Evolutionary conservation across 2,329 filamentous ascomycete species (phyloP), one percentile per base, ranked within the genome.

Genomic region (Balansia obtecta): DNA sequence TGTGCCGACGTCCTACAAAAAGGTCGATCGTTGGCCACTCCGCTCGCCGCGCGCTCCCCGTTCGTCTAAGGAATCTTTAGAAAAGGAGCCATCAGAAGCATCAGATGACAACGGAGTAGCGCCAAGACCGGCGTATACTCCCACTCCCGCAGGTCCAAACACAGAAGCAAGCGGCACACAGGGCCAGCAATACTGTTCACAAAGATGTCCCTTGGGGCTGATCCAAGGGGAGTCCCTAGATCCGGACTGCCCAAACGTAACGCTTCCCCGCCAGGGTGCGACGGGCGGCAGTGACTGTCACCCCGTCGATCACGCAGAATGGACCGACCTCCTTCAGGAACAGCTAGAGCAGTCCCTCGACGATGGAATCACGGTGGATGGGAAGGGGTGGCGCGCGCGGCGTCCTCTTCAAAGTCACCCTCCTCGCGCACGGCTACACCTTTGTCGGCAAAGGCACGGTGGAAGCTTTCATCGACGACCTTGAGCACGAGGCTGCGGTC

Each of bases 401-500:
- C 15, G 66, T 27, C 4, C 56, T 73, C 6, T 74, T 75, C 54
- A 58, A 63, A 49, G 56, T 74, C 4, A 68, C 64, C 9, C 60
- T 74, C 39, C 55, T 66, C 22, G 58, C 52, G 2, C 65, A 72
- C 53, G 64, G 68, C 52, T 74, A 74, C 58, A 71, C 64, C 2
- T 67, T 74, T 44, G 58, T 68, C 30, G 58, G 63, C 46, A 75
- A 75, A 55, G 65, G 65, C 20, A 72, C 63, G 1, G 58, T 67
- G 2, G 27, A 15, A 20, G 60, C 52, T 16, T 68, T 67, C 18
- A 53, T 65, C 33, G 15, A 42, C 5, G 60, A 66, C 51, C 65
- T 71, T 6, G 39, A 65, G 52, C 58, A 69, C 41, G 65, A 72
- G 55, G 61, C 59, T 3, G 45, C 43, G 1, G 58, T 71, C 0